Conservation (phyloP, 176 grass and related monocot genomes). For the Eleusine indica region DNA sequence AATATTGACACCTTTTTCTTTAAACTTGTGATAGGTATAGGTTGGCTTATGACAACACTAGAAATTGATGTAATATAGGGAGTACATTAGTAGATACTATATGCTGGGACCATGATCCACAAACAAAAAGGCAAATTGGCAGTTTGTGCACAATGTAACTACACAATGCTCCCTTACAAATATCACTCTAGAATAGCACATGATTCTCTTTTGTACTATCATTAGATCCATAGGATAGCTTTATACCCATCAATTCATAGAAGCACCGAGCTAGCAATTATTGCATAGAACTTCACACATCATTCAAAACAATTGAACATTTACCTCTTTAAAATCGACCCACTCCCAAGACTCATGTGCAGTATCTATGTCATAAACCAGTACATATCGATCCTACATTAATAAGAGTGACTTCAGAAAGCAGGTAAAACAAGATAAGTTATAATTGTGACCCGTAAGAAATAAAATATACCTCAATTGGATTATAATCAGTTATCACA, state of each 20-base stretch:
- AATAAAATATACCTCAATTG: conserved; percentile 42
- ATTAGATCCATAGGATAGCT: background rate
- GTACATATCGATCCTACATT: conserved; percentile 48
- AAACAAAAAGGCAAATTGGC: background rate
- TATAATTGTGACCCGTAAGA: conserved; percentile 6
- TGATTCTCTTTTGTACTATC: background rate
- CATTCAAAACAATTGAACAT: conserved; percentile 7
- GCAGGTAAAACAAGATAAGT: conserved; percentile 23
- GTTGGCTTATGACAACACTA: background rate
- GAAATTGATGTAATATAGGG: background rate
- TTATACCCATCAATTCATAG: background rate
- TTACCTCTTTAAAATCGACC: conserved; percentile 69
- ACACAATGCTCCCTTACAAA: background rate
- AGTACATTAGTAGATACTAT: background rate
- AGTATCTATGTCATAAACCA: conserved; percentile 71
- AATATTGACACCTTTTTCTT: background rate
- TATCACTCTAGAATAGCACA: background rate
- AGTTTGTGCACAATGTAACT: background rate
- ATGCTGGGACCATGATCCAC: background rate
- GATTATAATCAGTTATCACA: conserved; percentile 56
- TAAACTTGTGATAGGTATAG: background rate
- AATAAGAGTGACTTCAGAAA: conserved; percentile 35
- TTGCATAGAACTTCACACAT: background rate
- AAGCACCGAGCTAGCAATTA: background rate
- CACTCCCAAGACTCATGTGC: conserved; percentile 62